Evolutionary conservation across 2,329 filamentous ascomycete genomes (phyloP).

Genomic region (Colletotrichum viniferum): DNA sequence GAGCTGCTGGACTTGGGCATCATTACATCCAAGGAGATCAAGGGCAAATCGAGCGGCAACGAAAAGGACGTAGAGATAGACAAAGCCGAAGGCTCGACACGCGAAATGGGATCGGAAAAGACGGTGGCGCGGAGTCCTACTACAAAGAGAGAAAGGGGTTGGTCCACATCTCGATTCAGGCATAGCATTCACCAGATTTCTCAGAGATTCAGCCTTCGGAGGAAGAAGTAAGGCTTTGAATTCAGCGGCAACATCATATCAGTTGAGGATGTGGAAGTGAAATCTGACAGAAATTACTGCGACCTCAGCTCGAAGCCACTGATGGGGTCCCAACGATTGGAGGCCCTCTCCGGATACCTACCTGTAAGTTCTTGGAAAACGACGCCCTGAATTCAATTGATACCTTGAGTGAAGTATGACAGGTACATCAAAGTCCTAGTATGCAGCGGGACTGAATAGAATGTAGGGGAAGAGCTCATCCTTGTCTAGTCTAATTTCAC

Average conservation of each 20-base stretch:
- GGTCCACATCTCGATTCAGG: neutral
- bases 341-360: neutral
- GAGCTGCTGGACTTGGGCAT: neutral
- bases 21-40: neutral
- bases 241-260: neutral
- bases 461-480: neutral
- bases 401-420: neutral
- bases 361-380: neutral
- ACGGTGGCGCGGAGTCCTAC: neutral
- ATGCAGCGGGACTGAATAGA: neutral
- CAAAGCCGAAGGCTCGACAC: neutral
- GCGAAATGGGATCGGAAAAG: neutral
- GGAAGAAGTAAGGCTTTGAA: neutral
- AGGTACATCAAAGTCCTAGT: neutral
- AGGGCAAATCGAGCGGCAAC: neutral
- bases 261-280: neutral
- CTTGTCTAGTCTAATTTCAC: neutral
- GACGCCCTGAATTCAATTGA: neutral
- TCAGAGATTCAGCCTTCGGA: neutral
- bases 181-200: neutral
- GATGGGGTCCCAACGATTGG: neutral
- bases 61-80: neutral
- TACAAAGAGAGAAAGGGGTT: neutral
- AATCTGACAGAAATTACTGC: neutral
- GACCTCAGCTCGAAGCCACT: neutral